A percentile compares a stretch with the other conserved stretches of the same genome.
These are phyloP conservation scores for Backusella psychrophila DNA, from an alignment of 192 early-diverging fungal species.

Conservation along the genomic window DNA sequence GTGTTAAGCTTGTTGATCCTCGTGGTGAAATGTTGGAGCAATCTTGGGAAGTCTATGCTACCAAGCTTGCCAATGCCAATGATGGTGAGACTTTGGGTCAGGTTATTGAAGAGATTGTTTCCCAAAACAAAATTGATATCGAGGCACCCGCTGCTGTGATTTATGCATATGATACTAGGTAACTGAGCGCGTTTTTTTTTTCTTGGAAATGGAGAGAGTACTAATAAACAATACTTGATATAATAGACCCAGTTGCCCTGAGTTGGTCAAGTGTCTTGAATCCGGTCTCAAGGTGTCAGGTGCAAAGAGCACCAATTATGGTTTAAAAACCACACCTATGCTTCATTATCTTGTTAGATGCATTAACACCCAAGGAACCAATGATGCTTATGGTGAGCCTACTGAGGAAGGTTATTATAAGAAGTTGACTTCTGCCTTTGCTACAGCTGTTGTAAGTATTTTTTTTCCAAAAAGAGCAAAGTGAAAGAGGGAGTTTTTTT, in stretches of 20 bases:
- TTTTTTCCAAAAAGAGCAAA: background rate
- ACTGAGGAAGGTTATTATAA: constrained; percentile 90
- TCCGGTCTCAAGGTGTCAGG: constrained; percentile 78
- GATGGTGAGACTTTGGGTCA: constrained; percentile 59
- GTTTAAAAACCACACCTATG: constrained; percentile 94
- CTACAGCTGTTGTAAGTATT: constrained; percentile 68
- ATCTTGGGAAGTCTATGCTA: constrained; percentile 93
- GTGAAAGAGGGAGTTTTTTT: background rate
- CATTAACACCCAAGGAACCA: constrained; percentile 26
- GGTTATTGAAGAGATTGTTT: constrained; percentile 63
- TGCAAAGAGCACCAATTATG: constrained; percentile 73
- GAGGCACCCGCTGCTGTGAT: constrained; percentile 68
- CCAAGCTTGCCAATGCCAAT: constrained; percentile 82
- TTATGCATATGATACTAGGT: constrained; percentile 92
- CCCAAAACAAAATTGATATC: constrained; percentile 69
- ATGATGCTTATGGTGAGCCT: constrained; percentile 51
- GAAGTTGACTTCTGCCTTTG: constrained; percentile 86
- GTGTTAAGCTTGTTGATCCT: constrained; percentile 97
- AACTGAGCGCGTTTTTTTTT: constrained; percentile 16
- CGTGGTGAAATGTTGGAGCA: constrained; percentile 98
- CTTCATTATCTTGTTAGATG: constrained; percentile 75
- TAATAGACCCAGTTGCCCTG: constrained; percentile 78
- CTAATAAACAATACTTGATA: background rate
- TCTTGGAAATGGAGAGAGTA: background rate
- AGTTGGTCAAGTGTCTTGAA: constrained; percentile 74